Percentiles rank a stretch among this genome's conserved stretches.
phyloP scores from a whole-genome alignment of 1,284 basidiomycete genomes.

The Sphaerobolus stellatus region DNA sequence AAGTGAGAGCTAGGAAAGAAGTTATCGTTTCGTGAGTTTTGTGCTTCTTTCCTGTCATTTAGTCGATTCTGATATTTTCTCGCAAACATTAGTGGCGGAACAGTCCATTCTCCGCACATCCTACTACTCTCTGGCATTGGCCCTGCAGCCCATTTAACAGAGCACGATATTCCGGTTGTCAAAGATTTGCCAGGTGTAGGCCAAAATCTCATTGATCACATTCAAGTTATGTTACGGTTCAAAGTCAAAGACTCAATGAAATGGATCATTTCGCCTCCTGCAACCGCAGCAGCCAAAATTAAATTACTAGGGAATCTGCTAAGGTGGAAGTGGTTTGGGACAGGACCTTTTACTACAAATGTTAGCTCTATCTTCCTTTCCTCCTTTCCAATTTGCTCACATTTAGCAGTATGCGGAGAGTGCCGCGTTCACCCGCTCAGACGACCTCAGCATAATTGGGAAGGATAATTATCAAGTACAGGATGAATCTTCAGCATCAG shows the following conservation, averaged over 20 bases:
- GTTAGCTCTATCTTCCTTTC: conserved; percentile 33
- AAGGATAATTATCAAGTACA: conserved; percentile 10
- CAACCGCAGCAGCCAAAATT: conserved; percentile 34
- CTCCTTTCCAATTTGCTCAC: conserved; percentile 2
- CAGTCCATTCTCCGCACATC: conserved; percentile 65
- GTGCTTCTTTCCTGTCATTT: not conserved
- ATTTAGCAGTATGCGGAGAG: conserved; percentile 26
- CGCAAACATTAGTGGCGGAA: conserved; percentile 50
- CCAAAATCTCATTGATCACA: conserved; percentile 37
- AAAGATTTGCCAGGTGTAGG: conserved; percentile 42
- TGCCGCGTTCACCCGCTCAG: conserved; percentile 31
- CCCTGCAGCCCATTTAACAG: conserved; percentile 32
- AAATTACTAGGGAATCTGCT: conserved; percentile 45
- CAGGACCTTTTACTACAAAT: conserved; percentile 55
- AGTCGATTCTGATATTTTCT: not conserved
- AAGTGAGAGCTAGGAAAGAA: conserved; percentile 52
- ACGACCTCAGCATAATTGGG: conserved; percentile 26
- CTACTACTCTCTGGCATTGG: conserved; percentile 40
- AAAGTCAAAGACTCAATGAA: conserved; percentile 42
- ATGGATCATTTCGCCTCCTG: conserved; percentile 26
- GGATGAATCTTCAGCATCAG: conserved; percentile 19
- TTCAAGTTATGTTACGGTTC: conserved; percentile 35
- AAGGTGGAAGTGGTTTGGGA: conserved; percentile 45
- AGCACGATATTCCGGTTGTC: conserved; percentile 32
- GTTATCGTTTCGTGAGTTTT: conserved; percentile 58